phyloP scores from a whole-genome alignment of 108 stramenopile genomes.

The Nitzschia putrida region DNA sequence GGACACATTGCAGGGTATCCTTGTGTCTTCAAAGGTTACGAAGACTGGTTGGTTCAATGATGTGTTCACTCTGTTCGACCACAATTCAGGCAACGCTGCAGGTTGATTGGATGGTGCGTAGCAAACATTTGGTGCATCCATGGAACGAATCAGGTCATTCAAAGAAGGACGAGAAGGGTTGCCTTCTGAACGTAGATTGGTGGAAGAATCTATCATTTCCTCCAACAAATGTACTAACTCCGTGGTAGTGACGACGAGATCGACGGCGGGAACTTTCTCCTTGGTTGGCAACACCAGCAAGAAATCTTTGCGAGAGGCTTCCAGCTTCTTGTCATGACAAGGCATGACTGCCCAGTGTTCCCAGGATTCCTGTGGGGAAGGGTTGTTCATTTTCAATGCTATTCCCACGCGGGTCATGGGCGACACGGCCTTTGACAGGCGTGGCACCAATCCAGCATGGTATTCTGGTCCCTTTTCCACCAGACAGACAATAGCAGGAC shows the following conservation, averaged over 20 bases:
- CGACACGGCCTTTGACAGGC: conserved; percentile 81
- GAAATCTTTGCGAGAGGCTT: conserved; percentile 92
- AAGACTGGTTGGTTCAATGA: too few relatives aligned
- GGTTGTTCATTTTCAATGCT: conserved; percentile 11
- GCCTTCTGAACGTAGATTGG: background rate
- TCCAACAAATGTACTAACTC: conserved; percentile 82
- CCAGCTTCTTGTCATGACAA: conserved; percentile 99
- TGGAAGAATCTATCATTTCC: conserved; percentile 31
- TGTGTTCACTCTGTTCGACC: too few relatives aligned
- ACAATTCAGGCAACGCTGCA: background rate
- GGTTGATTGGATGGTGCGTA: background rate
- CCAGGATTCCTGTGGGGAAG: conserved; percentile 7
- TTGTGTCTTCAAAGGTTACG: background rate
- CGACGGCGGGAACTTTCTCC: conserved; percentile 65
- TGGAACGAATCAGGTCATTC: background rate
- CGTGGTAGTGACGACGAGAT: conserved; percentile 89
- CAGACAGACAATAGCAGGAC: conserved; percentile 97
- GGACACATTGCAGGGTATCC: background rate
- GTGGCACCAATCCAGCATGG: conserved; percentile 71
- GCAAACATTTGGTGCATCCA: background rate
- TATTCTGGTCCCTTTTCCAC: conserved; percentile 87
- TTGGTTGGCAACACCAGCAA: conserved; percentile 13
- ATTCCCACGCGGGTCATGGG: conserved; percentile 62
- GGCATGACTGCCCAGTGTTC: conserved; percentile 87
- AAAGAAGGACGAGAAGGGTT: background rate